Base-by-base conservation (phyloP, 768 basidiomycete species). In the Boletus rubroflammeus region DNA sequence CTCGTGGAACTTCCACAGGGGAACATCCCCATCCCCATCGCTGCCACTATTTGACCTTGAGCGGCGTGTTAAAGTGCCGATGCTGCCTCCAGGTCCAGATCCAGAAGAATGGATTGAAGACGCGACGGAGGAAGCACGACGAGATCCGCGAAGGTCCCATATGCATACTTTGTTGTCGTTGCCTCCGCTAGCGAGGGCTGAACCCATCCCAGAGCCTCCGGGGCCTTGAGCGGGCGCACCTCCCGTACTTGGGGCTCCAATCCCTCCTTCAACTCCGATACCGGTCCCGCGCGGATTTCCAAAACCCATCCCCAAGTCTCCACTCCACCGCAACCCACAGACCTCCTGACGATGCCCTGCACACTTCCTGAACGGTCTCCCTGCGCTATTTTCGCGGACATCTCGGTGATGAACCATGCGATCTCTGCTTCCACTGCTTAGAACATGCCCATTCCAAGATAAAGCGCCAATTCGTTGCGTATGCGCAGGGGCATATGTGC, bases 81-180 rank as follows among this genome's bases (percentile, higher is more conserved):
- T 54, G 19, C 62, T 48, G 14, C 65, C 67, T 2, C 67, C 69
- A 14, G 64, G 71, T 14, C 67, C 70, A 8, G 64, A 67, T 13
- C 69, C 70, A 17, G 63, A 59, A 36, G 63, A 58, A 35, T 65
- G 62, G 0, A 63, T 53, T 23, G 65, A 69, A 8, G 67, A 59
- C 3, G 65, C 66, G 11, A 58, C 52, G 3, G 64, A 62, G 11
- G 67, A 68, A 3, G 67, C 66, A 51, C 67, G 70, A 61, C 76
- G 76, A 6, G 82, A 81, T 9, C 87, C 89, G 52, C 90, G 79
- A 51, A 93, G 73, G 67, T 98, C 94, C 92, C 95, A 99, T 50
- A 99, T 93, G 63, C 92, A 93, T 17, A 99, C 90, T 74, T 98
- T 98, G 74, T 99, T 99, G 72, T 99, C 96, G 68, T 99, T 99